These are phyloP conservation scores for Amaranthus tricolor DNA, from an alignment of 179 eudicot species.

Conservation along the genomic window DNA sequence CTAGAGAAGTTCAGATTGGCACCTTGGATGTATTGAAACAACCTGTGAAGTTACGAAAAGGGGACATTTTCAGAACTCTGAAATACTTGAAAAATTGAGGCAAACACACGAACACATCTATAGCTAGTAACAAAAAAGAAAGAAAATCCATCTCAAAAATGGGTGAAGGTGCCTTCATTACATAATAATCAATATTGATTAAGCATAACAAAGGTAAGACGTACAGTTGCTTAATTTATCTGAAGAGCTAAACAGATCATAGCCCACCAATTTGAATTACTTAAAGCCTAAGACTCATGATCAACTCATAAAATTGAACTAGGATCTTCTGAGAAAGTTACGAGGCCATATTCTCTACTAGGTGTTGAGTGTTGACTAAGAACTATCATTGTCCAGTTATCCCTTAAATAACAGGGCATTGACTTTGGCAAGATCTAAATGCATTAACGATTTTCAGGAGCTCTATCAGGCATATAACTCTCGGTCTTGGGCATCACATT, in stretches of 20 bases:
- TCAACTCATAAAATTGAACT: too few species aligned
- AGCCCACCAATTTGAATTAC: neutral
- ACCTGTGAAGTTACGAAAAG: constrained; percentile 34
- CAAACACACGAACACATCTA: neutral
- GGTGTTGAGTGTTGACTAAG: neutral
- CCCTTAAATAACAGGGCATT: too few species aligned
- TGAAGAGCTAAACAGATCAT: neutral
- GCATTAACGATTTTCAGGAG: too few species aligned
- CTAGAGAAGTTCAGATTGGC: constrained; percentile 77
- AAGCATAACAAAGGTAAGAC: neutral
- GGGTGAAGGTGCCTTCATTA: neutral
- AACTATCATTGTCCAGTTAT: neutral
- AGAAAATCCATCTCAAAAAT: neutral
- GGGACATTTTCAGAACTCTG: neutral
- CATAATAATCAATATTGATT: neutral
- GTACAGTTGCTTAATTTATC: neutral
- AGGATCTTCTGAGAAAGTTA: neutral
- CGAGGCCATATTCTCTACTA: neutral
- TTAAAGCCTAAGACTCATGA: neutral
- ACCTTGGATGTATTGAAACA: constrained; percentile 79
- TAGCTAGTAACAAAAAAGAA: neutral
- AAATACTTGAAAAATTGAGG: neutral
- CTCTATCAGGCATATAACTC: neutral
- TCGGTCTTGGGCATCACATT: neutral
- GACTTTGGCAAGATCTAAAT: too few species aligned